A percentile compares a stretch with the other conserved stretches of the same genome.
Evolutionary conservation across 371 early-diverging fungal genomes (phyloP).

Genomic region (Chytridium lagenaria): DNA sequence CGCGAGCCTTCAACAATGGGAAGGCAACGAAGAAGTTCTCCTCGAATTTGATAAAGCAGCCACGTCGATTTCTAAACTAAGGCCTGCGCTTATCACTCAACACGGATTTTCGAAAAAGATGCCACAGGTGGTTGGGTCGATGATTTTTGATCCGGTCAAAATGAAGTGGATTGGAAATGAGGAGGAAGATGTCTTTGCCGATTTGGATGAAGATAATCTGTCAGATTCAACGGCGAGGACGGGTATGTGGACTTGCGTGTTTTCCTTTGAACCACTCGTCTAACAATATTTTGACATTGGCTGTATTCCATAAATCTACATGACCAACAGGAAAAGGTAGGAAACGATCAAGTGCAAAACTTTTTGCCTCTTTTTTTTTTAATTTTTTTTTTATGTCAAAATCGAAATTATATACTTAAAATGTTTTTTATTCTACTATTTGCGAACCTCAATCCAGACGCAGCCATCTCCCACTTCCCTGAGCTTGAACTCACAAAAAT

Average conservation of each 20-base stretch:
- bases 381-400: no score
- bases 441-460: no score
- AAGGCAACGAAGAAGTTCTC: slow-evolving; percentile 54
- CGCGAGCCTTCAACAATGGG: slow-evolving; percentile 54
- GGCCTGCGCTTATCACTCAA: slow-evolving; percentile 48
- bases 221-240: neutral
- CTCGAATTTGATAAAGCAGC: slow-evolving; percentile 49
- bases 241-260: no score
- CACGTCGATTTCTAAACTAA: slow-evolving; percentile 14
- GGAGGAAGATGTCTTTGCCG: slow-evolving; percentile 54
- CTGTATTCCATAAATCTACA: no score
- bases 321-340: no score
- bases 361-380: neutral
- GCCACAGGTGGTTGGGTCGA: slow-evolving; percentile 42
- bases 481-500: slow-evolving; percentile 38
- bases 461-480: neutral
- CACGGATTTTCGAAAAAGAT: slow-evolving; percentile 31
- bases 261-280: no score
- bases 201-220: slow-evolving; percentile 38
- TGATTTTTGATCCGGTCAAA: slow-evolving; percentile 57
- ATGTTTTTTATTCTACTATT: no score
- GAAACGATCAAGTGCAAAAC: neutral
- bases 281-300: no score
- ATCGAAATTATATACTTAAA: no score
- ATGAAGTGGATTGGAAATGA: slow-evolving; percentile 58